Percentiles rank a stretch among this genome's conserved stretches.
phyloP scores from a whole-genome alignment of 2,329 filamentous ascomycete species.

The Aspergillus intermedius region DNA sequence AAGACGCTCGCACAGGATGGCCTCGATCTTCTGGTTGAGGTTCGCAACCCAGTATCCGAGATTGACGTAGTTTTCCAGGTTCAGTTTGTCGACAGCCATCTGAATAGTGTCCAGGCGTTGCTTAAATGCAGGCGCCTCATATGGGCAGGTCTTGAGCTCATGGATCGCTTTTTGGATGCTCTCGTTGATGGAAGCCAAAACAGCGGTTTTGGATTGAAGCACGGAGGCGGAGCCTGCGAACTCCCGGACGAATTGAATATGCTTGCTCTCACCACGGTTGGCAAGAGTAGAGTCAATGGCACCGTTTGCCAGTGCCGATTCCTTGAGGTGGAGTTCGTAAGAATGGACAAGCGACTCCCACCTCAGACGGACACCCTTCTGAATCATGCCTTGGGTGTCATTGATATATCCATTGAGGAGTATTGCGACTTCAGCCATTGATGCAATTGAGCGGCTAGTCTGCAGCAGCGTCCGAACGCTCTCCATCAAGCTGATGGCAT shows the following conservation, averaged over 20 bases:
- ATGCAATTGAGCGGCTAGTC: slow-evolving; percentile 73
- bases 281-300: slow-evolving; percentile 52
- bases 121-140: slow-evolving; percentile 72
- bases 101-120: slow-evolving; percentile 79
- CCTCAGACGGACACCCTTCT: slow-evolving; percentile 79
- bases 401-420: slow-evolving; percentile 87
- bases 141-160: slow-evolving; percentile 78
- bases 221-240: slow-evolving; percentile 82
- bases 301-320: slow-evolving; percentile 53
- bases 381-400: slow-evolving; percentile 75
- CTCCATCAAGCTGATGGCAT: slow-evolving; percentile 96
- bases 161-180: slow-evolving; percentile 73
- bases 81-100: slow-evolving; percentile 88
- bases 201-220: slow-evolving; percentile 78
- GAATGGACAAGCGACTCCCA: slow-evolving; percentile 99
- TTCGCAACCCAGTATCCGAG: slow-evolving; percentile 81
- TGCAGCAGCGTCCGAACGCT: slow-evolving; percentile 91
- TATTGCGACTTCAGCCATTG: slow-evolving; percentile 81
- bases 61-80: slow-evolving; percentile 93
- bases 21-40: slow-evolving; percentile 79
- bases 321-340: slow-evolving; percentile 80
- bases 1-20: slow-evolving; percentile 73
- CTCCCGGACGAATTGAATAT: slow-evolving; percentile 92
- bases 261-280: slow-evolving; percentile 72
- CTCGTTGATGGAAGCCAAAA: slow-evolving; percentile 71